phyloP scores from a whole-genome alignment of 2,329 filamentous ascomycete genomes.

The Venturia asperata region DNA sequence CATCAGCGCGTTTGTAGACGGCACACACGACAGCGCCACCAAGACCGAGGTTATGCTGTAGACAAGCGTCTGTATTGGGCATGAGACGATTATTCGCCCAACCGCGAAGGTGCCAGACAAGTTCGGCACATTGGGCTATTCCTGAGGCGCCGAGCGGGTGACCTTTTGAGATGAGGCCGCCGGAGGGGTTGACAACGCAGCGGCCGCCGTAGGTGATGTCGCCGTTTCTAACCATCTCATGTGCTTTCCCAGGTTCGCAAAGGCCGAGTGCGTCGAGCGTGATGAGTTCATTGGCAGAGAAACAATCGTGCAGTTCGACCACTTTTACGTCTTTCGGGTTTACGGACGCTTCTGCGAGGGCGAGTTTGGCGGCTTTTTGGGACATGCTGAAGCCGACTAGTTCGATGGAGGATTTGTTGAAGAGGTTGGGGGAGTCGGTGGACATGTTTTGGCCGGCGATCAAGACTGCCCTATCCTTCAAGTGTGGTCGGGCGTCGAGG shows the following conservation, averaged over 20 bases:
- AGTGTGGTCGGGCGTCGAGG: conserved; percentile 74
- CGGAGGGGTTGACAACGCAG: conserved; percentile 84
- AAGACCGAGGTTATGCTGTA: conserved; percentile 91
- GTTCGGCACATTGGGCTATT: conserved; percentile 89
- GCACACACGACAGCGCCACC: conserved; percentile 87
- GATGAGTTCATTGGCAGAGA: conserved; percentile 90
- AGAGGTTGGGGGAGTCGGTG: conserved; percentile 76
- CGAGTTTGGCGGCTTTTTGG: conserved; percentile 58
- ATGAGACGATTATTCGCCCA: conserved; percentile 88
- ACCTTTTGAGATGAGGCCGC: conserved; percentile 91
- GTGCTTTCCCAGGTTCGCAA: conserved; percentile 70
- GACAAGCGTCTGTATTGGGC: conserved; percentile 59
- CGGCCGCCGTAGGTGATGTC: conserved; percentile 87
- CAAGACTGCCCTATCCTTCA: conserved; percentile 73
- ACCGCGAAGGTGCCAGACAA: conserved; percentile 90
- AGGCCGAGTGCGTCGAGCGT: conserved; percentile 81
- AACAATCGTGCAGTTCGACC: conserved; percentile 94
- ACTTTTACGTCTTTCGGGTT: conserved; percentile 65
- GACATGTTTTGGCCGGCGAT: conserved; percentile 82
- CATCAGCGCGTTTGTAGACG: conserved; percentile 80
- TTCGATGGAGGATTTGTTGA: conserved; percentile 75
- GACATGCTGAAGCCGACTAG: conserved; percentile 87
- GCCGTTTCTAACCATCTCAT: conserved; percentile 78
- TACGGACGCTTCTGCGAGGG: conserved; percentile 66
- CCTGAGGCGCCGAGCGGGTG: conserved; percentile 91